Evolutionary conservation across 257 asterid species (phyloP).

Genomic region (Solanum ossicruentum): DNA sequence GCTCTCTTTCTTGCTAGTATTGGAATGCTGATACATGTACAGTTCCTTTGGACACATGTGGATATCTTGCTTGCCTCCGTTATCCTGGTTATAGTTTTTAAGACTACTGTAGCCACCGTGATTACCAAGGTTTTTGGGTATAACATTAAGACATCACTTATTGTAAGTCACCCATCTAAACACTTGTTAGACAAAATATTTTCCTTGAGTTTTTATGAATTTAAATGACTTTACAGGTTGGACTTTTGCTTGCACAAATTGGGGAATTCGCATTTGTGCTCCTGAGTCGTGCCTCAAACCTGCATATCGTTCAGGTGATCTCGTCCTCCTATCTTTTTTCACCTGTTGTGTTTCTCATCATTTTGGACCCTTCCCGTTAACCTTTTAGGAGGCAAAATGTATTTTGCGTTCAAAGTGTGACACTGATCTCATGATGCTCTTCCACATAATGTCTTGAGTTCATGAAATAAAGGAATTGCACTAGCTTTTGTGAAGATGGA

Average conservation of each 20-base stretch:
- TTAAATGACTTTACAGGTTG: constrained; percentile 39
- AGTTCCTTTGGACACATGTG: constrained; percentile 93
- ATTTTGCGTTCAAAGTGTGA: not conserved
- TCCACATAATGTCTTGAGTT: not conserved
- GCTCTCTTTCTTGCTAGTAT: constrained; percentile 95
- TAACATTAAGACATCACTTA: constrained; percentile 54
- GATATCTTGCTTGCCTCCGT: constrained; percentile 93
- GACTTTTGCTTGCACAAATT: constrained; percentile 80
- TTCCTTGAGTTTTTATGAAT: constrained; percentile 3
- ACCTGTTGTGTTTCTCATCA: not conserved
- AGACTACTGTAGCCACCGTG: constrained; percentile 64
- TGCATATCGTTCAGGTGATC: constrained; percentile 71
- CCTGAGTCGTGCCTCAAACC: constrained; percentile 84
- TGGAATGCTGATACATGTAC: constrained; percentile 92
- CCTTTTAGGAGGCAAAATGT: not conserved
- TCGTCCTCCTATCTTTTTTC: not conserved
- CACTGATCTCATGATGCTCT: not conserved
- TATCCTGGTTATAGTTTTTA: constrained; percentile 68
- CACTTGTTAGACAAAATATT: not conserved
- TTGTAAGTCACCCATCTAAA: constrained; percentile 36
- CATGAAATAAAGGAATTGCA: not conserved
- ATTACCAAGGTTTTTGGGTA: constrained; percentile 72
- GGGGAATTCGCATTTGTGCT: constrained; percentile 98
- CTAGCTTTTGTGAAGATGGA: not conserved
- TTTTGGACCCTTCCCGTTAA: not conserved